phyloP scores from a whole-genome alignment of 2,329 filamentous ascomycete genomes.

The Zymoseptoria passerinii region DNA sequence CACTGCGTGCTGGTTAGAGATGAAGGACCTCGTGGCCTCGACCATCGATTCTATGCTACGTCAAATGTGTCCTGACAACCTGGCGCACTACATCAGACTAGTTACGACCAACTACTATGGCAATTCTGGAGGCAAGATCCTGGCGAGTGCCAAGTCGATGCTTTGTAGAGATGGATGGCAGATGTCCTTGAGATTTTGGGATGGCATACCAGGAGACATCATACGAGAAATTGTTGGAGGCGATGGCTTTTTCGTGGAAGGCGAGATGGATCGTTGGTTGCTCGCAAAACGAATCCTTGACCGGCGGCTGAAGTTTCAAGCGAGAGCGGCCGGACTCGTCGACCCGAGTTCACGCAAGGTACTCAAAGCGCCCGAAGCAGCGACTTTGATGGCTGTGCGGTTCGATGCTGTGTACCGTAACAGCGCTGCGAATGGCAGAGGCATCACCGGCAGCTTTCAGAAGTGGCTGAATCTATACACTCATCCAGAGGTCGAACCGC shows the following conservation, averaged over 20 bases:
- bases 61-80: slow-evolving; percentile 44
- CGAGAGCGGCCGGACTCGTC: slow-evolving; percentile 42
- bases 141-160: slow-evolving; percentile 51
- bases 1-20: slow-evolving; percentile 50
- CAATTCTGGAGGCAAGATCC: slow-evolving; percentile 45
- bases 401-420: slow-evolving; percentile 46
- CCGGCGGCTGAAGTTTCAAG: slow-evolving; percentile 40
- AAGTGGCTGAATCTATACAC: slow-evolving; percentile 47
- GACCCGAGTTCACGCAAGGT: slow-evolving; percentile 36
- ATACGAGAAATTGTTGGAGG: slow-evolving; percentile 51
- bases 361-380: slow-evolving; percentile 40
- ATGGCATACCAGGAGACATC: slow-evolving; percentile 50
- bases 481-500: slow-evolving; percentile 45
- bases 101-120: slow-evolving; percentile 51
- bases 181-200: slow-evolving; percentile 48
- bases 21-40: slow-evolving; percentile 47
- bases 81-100: slow-evolving; percentile 44
- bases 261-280: slow-evolving; percentile 51
- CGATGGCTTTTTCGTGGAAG: slow-evolving; percentile 51
- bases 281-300: slow-evolving; percentile 48
- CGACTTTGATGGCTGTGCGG: slow-evolving; percentile 43
- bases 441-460: slow-evolving; percentile 39
- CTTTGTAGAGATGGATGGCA: slow-evolving; percentile 49
- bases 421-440: slow-evolving; percentile 29
- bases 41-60: slow-evolving; percentile 48